phyloP scores from a whole-genome alignment of 768 basidiomycete species.

The Rhizopogon salebrosus region DNA sequence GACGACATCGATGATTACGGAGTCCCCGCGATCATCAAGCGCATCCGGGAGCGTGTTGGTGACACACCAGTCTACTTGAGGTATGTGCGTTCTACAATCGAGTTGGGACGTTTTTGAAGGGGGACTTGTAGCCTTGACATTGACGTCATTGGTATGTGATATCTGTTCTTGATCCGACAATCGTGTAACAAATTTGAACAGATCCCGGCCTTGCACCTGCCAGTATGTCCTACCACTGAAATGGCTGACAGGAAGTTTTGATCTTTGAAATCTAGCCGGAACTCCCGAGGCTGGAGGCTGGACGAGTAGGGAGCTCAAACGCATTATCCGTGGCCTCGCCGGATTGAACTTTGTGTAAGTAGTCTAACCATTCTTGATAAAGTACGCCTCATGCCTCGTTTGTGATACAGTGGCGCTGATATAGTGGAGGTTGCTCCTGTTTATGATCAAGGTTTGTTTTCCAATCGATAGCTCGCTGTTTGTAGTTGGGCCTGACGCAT shows the following conservation, averaged over 20 bases:
- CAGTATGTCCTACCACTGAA: constrained; percentile 39
- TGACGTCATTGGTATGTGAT: constrained; percentile 63
- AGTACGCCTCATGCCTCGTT: neutral
- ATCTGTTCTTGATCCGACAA: neutral
- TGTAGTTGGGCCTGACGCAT: neutral
- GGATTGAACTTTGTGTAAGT: constrained; percentile 78
- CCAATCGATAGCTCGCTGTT: neutral
- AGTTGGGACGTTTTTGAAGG: neutral
- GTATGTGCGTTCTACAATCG: constrained; percentile 16
- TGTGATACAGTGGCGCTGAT: constrained; percentile 51
- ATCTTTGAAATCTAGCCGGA: constrained; percentile 44
- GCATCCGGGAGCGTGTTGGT: constrained; percentile 70
- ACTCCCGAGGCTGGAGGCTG: constrained; percentile 84
- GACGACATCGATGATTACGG: constrained; percentile 85
- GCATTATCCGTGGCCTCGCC: constrained; percentile 72
- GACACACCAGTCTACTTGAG: constrained; percentile 72
- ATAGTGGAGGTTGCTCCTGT: constrained; percentile 72
- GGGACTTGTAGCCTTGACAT: constrained; percentile 57
- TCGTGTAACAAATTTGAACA: constrained; percentile 15
- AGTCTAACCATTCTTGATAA: neutral
- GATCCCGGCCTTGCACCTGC: constrained; percentile 80
- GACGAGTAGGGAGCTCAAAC: constrained; percentile 78
- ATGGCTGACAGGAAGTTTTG: neutral
- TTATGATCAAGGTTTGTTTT: constrained; percentile 57
- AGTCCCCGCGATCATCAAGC: constrained; percentile 58